Percentiles rank a stretch among this genome's conserved stretches.
Evolutionary conservation across 108 stramenopile species (phyloP).

Genomic region (Cyclotella choctawhatcheeana): DNA sequence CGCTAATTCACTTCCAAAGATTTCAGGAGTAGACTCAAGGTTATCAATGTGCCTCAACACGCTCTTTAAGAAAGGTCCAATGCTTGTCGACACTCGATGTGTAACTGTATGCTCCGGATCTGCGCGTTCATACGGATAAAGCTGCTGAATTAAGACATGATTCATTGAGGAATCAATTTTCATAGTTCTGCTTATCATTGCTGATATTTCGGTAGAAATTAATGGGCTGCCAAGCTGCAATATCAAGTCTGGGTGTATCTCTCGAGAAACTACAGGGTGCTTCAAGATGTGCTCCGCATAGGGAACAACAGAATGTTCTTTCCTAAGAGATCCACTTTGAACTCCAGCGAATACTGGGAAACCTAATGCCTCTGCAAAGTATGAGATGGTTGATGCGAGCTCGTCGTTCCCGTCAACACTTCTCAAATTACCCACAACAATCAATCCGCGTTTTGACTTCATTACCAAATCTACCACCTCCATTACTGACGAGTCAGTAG

Average conservation of each 20-base stretch:
- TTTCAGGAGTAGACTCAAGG: neutral
- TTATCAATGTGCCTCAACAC: constrained; percentile 21
- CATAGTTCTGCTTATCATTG: constrained; percentile 52
- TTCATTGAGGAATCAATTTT: constrained; percentile 24
- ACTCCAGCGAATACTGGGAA: constrained; percentile 81
- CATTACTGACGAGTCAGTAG: constrained; percentile 35
- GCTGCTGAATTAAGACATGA: constrained; percentile 76
- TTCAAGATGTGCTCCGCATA: constrained; percentile 86
- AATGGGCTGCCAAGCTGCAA: constrained; percentile 88
- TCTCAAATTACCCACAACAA: constrained; percentile 80
- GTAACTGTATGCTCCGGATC: constrained; percentile 78
- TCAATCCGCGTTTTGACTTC: constrained; percentile 73
- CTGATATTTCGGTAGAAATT: constrained; percentile 77
- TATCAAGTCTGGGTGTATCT: constrained; percentile 84
- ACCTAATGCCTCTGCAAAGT: constrained; percentile 71
- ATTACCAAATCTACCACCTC: constrained; percentile 58
- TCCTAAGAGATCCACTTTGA: constrained; percentile 68
- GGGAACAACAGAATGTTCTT: constrained; percentile 65
- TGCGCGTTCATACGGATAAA: constrained; percentile 63
- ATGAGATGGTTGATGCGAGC: constrained; percentile 51
- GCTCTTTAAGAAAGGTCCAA: constrained; percentile 52
- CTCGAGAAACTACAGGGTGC: constrained; percentile 58
- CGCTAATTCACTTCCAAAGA: constrained; percentile 60
- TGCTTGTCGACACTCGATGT: constrained; percentile 63
- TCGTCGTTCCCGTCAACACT: constrained; percentile 9